These are phyloP conservation scores for Lactifluus pinguis DNA, from an alignment of 768 basidiomycete genomes.

Conservation along the genomic window DNA sequence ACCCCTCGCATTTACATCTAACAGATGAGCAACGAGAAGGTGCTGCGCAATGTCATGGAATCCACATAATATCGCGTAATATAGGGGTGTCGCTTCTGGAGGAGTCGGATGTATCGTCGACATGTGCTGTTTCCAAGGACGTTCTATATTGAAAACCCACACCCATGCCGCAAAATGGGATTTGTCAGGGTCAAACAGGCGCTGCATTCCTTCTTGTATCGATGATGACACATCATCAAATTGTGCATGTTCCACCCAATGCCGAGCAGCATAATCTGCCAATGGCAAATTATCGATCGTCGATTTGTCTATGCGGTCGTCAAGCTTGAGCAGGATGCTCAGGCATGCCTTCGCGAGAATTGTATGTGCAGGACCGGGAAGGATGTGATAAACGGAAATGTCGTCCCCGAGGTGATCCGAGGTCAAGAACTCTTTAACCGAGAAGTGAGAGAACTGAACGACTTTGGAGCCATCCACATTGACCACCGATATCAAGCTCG, in stretches of 20 bases:
- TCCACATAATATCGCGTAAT: too few relatives aligned
- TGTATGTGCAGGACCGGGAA: not conserved
- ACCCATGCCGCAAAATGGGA: constrained; percentile 2
- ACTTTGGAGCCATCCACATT: not conserved
- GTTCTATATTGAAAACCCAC: not conserved
- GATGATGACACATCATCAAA: not conserved
- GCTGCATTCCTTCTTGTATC: not conserved
- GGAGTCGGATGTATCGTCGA: not conserved
- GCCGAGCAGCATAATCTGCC: not conserved
- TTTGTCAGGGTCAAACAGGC: not conserved
- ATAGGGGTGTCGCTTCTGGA: too few relatives aligned
- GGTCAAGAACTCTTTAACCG: constrained; percentile 1
- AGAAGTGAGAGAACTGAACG: constrained; percentile 5
- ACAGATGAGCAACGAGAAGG: too few relatives aligned
- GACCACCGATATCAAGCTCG: not conserved
- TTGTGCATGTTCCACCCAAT: constrained; percentile 1
- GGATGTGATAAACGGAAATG: not conserved
- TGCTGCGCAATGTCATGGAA: too few relatives aligned
- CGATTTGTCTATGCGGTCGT: not conserved
- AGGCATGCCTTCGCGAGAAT: not conserved
- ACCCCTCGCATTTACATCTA: too few relatives aligned
- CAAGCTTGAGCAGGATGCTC: not conserved
- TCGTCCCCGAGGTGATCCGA: not conserved
- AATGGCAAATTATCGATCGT: not conserved
- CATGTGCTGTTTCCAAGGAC: not conserved